Evolutionary conservation across 2,329 filamentous ascomycete species (phyloP).

Genomic region (Diplodia mutila): DNA sequence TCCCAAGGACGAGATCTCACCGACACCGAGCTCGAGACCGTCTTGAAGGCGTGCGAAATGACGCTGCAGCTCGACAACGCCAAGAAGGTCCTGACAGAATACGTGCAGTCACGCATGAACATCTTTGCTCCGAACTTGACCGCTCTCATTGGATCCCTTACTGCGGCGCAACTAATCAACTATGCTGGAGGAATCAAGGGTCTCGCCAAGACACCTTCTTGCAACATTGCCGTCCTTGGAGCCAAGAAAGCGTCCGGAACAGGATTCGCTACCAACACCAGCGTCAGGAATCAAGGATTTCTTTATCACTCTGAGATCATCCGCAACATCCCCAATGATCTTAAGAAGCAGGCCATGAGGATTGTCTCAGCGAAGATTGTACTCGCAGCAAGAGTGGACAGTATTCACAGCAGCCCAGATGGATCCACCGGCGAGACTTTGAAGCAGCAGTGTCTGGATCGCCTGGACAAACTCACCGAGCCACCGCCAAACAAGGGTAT

Average conservation of each 20-base stretch:
- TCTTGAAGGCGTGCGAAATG: conserved; percentile 82
- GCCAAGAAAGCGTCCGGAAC: conserved; percentile 82
- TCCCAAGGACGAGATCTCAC: conserved; percentile 80
- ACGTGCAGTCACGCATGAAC: conserved; percentile 96
- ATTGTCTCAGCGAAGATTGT: conserved; percentile 93
- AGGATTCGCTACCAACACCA: conserved; percentile 90
- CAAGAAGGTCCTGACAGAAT: conserved; percentile 85
- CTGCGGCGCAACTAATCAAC: conserved; percentile 95
- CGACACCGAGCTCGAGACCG: conserved; percentile 72
- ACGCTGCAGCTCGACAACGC: conserved; percentile 84
- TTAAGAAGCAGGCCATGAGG: conserved; percentile 92
- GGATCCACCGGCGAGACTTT: conserved; percentile 83
- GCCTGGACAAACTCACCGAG: conserved; percentile 90
- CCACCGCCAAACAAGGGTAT: conserved; percentile 86
- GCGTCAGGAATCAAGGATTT: conserved; percentile 88
- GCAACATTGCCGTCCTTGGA: conserved; percentile 88
- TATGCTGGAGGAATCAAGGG: conserved; percentile 86
- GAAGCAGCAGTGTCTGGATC: conserved; percentile 78
- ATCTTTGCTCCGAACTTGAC: conserved; percentile 95
- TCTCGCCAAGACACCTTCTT: conserved; percentile 88
- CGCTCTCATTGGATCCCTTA: conserved; percentile 85
- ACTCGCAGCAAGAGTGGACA: conserved; percentile 88
- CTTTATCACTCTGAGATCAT: conserved; percentile 92
- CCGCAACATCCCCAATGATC: conserved; percentile 77
- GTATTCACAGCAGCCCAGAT: conserved; percentile 78